Conservation (phyloP, 495 filamentous ascomycete species). For the Thermochaetoides thermophila region DNA sequence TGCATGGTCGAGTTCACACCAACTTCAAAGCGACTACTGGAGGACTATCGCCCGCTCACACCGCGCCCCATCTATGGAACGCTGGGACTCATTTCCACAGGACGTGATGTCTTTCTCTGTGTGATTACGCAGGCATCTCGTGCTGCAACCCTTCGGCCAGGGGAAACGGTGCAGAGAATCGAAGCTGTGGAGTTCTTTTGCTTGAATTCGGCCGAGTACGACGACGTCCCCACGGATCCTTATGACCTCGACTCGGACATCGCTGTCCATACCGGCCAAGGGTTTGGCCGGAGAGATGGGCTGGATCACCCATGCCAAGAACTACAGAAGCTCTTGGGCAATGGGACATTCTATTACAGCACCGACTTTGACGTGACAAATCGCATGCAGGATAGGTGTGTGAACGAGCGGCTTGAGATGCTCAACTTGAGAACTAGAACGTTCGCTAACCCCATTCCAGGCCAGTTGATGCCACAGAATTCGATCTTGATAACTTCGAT, state of each 20-base stretch:
- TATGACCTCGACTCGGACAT: constrained; percentile 35
- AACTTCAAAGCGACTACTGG: constrained; percentile 47
- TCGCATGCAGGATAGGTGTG: constrained; percentile 73
- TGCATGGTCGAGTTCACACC: constrained; percentile 81
- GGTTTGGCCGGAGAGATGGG: constrained; percentile 47
- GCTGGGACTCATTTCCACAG: constrained; percentile 74
- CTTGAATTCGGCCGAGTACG: constrained; percentile 69
- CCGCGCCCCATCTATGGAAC: constrained; percentile 72
- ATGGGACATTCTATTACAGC: constrained; percentile 97
- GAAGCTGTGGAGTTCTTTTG: constrained; percentile 85
- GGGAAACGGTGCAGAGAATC: constrained; percentile 79
- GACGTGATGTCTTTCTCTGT: constrained; percentile 78
- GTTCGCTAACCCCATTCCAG: too few relatives aligned
- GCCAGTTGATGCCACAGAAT: constrained; percentile 41
- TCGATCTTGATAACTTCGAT: constrained; percentile 74
- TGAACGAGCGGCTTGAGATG: constrained; percentile 7
- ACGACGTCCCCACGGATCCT: constrained; percentile 49
- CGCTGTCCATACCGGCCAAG: constrained; percentile 39
- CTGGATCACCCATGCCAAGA: constrained; percentile 79
- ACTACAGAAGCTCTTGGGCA: constrained; percentile 76
- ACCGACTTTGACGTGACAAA: constrained; percentile 93
- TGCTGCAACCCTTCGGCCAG: constrained; percentile 70
- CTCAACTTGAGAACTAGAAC: too few relatives aligned
- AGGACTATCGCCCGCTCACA: constrained; percentile 57
- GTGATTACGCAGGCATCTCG: constrained; percentile 66